Percentiles rank a stretch among this genome's conserved stretches.
Conservation (phyloP, 306 rosid genomes). For the Quercus engelmannii region DNA sequence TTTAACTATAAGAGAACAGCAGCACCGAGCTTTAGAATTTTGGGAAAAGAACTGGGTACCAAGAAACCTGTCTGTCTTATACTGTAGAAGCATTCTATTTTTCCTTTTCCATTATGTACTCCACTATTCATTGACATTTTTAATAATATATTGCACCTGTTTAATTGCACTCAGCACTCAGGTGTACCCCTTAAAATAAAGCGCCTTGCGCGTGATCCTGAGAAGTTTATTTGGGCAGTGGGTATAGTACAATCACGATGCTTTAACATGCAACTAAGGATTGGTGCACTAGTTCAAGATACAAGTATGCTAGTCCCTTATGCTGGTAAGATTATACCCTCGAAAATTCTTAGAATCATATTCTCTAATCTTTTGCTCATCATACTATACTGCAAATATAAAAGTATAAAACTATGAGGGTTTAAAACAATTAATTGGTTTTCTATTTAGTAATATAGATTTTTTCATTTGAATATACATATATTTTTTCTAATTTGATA, state of each 20-base stretch:
- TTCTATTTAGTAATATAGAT: not conserved
- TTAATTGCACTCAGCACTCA: constrained; percentile 54
- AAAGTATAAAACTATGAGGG: not conserved
- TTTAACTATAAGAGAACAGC: constrained; percentile 64
- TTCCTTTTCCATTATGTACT: constrained; percentile 7
- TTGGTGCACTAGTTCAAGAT: constrained; percentile 77
- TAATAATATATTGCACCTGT: constrained; percentile 7
- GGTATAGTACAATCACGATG: constrained; percentile 89
- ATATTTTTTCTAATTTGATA: not conserved
- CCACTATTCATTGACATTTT: constrained; percentile 1
- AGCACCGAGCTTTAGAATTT: constrained; percentile 60
- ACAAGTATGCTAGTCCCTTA: constrained; percentile 86
- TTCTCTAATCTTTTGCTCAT: not conserved
- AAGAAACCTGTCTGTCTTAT: constrained; percentile 18
- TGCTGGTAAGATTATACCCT: constrained; percentile 56
- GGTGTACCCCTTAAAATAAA: constrained; percentile 80
- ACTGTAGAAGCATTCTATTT: constrained; percentile 11
- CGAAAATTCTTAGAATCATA: constrained; percentile 10
- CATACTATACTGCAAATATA: not conserved
- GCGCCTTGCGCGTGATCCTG: constrained; percentile 80
- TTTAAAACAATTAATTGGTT: not conserved
- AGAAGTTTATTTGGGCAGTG: constrained; percentile 87
- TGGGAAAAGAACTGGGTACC: constrained; percentile 90
- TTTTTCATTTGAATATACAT: not conserved
- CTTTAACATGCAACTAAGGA: constrained; percentile 70